These are phyloP conservation scores for Stachybotrys elegans DNA, from an alignment of 2,329 filamentous ascomycete species.

Conservation along the genomic window DNA sequence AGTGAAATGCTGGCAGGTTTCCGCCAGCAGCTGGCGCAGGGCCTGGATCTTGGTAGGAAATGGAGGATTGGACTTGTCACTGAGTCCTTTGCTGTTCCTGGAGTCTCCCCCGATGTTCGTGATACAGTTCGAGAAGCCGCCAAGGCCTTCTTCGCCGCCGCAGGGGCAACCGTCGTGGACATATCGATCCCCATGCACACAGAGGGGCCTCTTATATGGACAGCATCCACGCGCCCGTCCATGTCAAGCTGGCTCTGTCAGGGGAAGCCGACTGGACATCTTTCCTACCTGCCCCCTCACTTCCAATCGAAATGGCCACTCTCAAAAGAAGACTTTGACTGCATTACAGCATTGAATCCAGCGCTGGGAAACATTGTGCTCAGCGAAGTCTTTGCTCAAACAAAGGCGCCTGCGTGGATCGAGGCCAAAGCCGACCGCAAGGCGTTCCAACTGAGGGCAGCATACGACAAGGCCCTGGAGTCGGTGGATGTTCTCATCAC, in stretches of 20 bases:
- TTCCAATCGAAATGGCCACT: slow-evolving; percentile 27
- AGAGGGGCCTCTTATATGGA: slow-evolving; percentile 46
- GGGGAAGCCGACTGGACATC: slow-evolving; percentile 23
- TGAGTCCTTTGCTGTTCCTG: slow-evolving; percentile 35
- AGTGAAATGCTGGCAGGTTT: slow-evolving; percentile 10
- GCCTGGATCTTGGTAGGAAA: slow-evolving; percentile 19
- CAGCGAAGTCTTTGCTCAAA: slow-evolving; percentile 25
- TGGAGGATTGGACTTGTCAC: slow-evolving; percentile 38
- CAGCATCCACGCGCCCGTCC: slow-evolving; percentile 31
- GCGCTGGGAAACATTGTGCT: slow-evolving; percentile 43
- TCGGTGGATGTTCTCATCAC: slow-evolving; percentile 40
- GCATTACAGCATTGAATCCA: slow-evolving; percentile 36
- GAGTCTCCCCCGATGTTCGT: slow-evolving; percentile 33
- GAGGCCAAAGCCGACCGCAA: slow-evolving; percentile 42
- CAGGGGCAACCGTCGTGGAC: slow-evolving; percentile 43
- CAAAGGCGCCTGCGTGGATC: slow-evolving; percentile 18
- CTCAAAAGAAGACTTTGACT: slow-evolving; percentile 35
- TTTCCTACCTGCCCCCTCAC: slow-evolving; percentile 28
- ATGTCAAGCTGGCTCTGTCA: slow-evolving; percentile 25
- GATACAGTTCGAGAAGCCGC: slow-evolving; percentile 30
- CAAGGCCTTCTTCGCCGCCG: slow-evolving; percentile 36
- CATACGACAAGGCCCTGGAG: slow-evolving; percentile 35
- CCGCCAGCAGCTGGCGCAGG: slow-evolving; percentile 9
- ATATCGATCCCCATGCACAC: slow-evolving; percentile 44
- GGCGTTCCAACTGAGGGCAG: slow-evolving; percentile 39